Conservation (phyloP, 2,329 filamentous ascomycete species). For the Penicillium sp. region DNA sequence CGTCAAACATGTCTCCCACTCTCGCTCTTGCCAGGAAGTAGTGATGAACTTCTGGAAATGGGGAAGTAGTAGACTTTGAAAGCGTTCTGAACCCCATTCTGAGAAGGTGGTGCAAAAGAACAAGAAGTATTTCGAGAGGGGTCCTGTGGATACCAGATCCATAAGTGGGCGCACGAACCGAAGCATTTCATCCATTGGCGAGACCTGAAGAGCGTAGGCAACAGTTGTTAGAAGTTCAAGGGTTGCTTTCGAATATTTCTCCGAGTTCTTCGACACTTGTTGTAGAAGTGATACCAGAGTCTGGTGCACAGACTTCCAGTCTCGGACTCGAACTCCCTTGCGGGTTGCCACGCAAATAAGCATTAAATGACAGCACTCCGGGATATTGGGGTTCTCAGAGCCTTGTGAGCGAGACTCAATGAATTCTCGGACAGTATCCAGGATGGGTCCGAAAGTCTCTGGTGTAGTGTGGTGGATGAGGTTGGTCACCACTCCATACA, state of each 20-base stretch:
- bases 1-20: constrained; percentile 68
- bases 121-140: constrained; percentile 72
- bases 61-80: constrained; percentile 73
- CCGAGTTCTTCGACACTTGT: constrained; percentile 25
- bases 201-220: constrained; percentile 70
- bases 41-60: constrained; percentile 84
- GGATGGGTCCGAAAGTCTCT: constrained; percentile 70
- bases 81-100: constrained; percentile 70
- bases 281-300: constrained; percentile 56
- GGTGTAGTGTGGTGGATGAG: constrained; percentile 77
- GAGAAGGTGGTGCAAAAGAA: constrained; percentile 82
- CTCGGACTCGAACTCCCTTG: constrained; percentile 69
- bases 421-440: constrained; percentile 61
- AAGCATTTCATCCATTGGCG: constrained; percentile 77
- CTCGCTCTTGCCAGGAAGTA: constrained; percentile 68
- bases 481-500: constrained; percentile 75
- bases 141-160: constrained; percentile 64
- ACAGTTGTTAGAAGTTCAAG: constrained; percentile 47
- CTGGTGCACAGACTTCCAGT: constrained; percentile 69
- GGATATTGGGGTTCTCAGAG: constrained; percentile 41
- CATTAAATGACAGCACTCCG: constrained; percentile 39
- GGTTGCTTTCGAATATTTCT: constrained; percentile 27
- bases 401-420: constrained; percentile 36
- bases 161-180: constrained; percentile 67
- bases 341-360: constrained; percentile 75